Base-by-base conservation (phyloP, 148 eudicot genomes). In the Cornus suecica region DNA sequence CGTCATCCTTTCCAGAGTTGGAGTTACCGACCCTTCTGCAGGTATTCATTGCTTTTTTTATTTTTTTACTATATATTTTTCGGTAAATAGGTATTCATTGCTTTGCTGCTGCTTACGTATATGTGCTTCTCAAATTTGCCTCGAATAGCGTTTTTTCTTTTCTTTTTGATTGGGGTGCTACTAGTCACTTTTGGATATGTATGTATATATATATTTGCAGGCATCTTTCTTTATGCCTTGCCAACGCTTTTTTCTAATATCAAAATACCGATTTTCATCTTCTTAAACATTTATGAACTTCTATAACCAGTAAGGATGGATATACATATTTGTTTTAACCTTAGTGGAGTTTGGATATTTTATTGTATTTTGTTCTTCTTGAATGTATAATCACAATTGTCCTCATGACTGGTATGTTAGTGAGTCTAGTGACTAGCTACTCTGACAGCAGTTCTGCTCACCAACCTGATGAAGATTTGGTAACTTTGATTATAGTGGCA, bases 11-110 rank as follows among this genome's bases (percentile, higher is more conserved):
- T 66, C 97, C 93, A 23, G 99, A 95, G 81, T 78, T 95, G 78
- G 99, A 95, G 86, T 84, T 95, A 67, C 99, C 99, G 31, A 95
- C 97, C 56, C 94, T 92, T 73, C 76, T 92, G 70, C 99, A 95
- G 97, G 97, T 95, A 84, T 13, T 29, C 64, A 11, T 58, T 28
- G 31, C 58, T 74, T 18, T 54, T n/a, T n/a, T n/a, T n/a, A n/a
- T n/a, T n/a, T n/a, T n/a, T n/a, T n/a, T n/a, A n/a, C n/a, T n/a
- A n/a, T n/a, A n/a, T n/a, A n/a, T n/a, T n/a, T n/a, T n/a, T n/a
- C n/a, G n/a, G n/a, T n/a, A n/a, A n/a, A n/a, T n/a, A 95, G 97
- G 97, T 95, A 84, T 13, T 29, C 64, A 11, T 58, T 28, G 31
- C 58, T 74, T 18, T 54, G 10, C 25, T 51, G 29, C 42, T 61